Evolutionary conservation across 1,284 basidiomycete species (phyloP).

Genomic region (Ganoderma lingzhi): DNA sequence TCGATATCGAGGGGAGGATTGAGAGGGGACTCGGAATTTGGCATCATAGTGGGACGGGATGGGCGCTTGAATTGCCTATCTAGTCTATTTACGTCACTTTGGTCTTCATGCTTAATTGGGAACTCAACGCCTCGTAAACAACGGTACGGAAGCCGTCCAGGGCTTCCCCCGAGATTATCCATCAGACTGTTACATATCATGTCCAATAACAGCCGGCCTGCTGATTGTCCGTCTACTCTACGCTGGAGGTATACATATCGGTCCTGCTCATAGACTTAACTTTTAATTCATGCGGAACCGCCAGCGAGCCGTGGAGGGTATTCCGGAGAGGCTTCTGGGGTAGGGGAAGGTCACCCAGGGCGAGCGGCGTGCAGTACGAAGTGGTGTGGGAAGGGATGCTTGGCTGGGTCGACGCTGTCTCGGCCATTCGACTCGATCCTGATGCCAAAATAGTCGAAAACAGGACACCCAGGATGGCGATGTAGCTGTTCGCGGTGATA

Average conservation of each 20-base stretch:
- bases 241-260: not conserved
- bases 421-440: not conserved
- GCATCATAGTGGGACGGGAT: too few species aligned
- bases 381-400: not conserved
- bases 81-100: too few species aligned
- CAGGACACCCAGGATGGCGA: slow-evolving; percentile 35
- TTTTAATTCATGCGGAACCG: not conserved
- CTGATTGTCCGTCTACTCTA: not conserved
- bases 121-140: too few species aligned
- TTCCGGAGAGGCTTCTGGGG: not conserved
- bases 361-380: not conserved
- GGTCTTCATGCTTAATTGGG: too few species aligned
- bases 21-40: too few species aligned
- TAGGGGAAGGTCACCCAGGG: not conserved
- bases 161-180: too few species aligned
- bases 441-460: slow-evolving; percentile 16
- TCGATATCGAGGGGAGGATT: too few species aligned
- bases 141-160: too few species aligned
- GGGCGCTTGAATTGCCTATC: too few species aligned
- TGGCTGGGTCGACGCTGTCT: not conserved
- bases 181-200: too few species aligned
- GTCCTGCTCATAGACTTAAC: not conserved
- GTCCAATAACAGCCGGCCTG: not conserved
- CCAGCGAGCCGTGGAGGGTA: not conserved
- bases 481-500: slow-evolving; percentile 26